A percentile compares a stretch with the other conserved stretches of the same genome.
These are phyloP conservation scores for Claviceps digitariae DNA, from an alignment of 2,329 filamentous ascomycete species.

Conservation along the genomic window DNA sequence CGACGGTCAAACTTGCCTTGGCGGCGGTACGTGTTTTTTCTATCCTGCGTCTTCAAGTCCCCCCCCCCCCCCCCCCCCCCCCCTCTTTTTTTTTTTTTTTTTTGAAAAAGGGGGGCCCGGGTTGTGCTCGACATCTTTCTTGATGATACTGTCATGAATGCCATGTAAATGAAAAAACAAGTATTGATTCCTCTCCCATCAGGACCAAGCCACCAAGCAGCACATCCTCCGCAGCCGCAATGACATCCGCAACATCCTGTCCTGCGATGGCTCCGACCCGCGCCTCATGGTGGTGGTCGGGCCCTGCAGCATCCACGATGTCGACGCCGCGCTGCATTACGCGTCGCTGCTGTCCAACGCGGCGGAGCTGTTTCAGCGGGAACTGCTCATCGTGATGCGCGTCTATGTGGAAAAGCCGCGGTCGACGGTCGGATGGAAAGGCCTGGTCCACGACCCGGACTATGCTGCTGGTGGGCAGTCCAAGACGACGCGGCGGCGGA, in stretches of 20 bases:
- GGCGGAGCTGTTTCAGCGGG: conserved; percentile 77
- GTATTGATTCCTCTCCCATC: no score
- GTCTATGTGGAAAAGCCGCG: conserved; percentile 97
- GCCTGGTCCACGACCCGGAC: conserved; percentile 94
- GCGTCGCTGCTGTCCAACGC: conserved; percentile 69
- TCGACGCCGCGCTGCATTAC: conserved; percentile 80
- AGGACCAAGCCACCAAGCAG: background rate
- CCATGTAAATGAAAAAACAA: no score
- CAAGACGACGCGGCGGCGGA: no score
- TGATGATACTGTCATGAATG: no score
- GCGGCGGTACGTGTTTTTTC: background rate
- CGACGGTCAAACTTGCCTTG: background rate
- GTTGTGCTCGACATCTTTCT: no score
- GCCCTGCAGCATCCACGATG: conserved; percentile 96
- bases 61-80: background rate
- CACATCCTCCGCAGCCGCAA: background rate
- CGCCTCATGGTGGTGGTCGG: conserved; percentile 66
- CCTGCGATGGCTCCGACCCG: conserved; percentile 13
- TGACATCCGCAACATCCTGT: background rate
- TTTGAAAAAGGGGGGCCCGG: no score
- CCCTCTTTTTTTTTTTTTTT: background rate
- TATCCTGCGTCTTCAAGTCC: no score
- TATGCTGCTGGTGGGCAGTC: no score
- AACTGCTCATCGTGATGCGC: conserved; percentile 92
- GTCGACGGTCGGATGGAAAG: conserved; percentile 98